phyloP scores from a whole-genome alignment of 768 basidiomycete species.

The Filobasidium wieringae region DNA sequence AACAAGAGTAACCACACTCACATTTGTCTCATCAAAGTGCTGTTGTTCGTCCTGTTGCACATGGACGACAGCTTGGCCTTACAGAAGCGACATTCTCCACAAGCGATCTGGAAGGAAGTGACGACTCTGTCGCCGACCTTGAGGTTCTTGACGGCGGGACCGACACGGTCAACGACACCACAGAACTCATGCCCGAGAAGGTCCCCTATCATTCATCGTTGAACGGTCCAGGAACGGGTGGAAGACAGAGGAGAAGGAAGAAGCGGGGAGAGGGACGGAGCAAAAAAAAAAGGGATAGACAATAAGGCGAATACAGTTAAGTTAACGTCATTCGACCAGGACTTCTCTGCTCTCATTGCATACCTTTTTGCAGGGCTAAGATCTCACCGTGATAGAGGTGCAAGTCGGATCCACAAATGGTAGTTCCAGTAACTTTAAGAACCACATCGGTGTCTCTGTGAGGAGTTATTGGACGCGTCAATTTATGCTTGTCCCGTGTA shows the following conservation, averaged over 20 bases:
- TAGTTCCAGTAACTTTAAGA: constrained; percentile 61
- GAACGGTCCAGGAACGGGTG: background rate
- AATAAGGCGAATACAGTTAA: constrained; percentile 21
- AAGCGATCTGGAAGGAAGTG: constrained; percentile 66
- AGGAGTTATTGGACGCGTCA: no score
- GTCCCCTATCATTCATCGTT: constrained; percentile 40
- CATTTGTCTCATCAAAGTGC: constrained; percentile 42
- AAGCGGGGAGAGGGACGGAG: background rate
- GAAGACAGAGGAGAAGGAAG: background rate
- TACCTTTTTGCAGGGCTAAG: constrained; percentile 54
- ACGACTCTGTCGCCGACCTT: constrained; percentile 48
- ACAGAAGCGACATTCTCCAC: constrained; percentile 60
- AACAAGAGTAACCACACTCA: background rate
- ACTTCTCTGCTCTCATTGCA: no score
- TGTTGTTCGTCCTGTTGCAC: constrained; percentile 62
- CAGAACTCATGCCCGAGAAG: constrained; percentile 39
- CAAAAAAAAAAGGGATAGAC: background rate
- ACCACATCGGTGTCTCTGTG: constrained; percentile 70
- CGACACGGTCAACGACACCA: constrained; percentile 57
- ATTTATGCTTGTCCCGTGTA: no score
- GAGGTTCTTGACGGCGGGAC: constrained; percentile 53
- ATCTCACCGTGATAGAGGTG: constrained; percentile 53
- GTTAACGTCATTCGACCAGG: no score
- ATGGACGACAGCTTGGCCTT: constrained; percentile 59
- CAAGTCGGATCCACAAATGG: constrained; percentile 53